Evolutionary conservation across 768 basidiomycete species (phyloP).

Genomic region (Amanita subjunquillea): DNA sequence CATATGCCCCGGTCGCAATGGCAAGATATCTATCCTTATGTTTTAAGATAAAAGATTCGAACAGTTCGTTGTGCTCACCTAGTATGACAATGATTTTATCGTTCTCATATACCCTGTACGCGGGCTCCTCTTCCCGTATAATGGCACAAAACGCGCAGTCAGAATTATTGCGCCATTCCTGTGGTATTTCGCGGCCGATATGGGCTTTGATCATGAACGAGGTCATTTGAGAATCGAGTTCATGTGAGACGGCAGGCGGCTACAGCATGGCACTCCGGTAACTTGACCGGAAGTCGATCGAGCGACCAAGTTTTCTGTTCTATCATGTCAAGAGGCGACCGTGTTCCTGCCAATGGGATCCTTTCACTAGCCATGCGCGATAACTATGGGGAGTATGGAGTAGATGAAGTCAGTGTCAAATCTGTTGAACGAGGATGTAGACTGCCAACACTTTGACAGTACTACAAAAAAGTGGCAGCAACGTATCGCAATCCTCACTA

Average conservation of each 20-base stretch:
- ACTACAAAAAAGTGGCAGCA: constrained; percentile 53
- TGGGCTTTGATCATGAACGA: constrained; percentile 66
- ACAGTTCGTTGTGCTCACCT: constrained; percentile 23
- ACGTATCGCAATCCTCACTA: constrained; percentile 70
- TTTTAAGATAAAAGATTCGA: background rate
- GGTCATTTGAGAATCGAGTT: constrained; percentile 49
- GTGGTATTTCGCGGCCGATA: constrained; percentile 30
- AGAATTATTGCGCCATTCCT: constrained; percentile 38
- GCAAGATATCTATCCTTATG: constrained; percentile 47
- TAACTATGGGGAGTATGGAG: constrained; percentile 35
- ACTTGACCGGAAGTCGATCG: background rate
- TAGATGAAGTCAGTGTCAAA: constrained; percentile 37
- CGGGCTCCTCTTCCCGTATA: constrained; percentile 34
- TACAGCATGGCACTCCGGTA: constrained; percentile 16
- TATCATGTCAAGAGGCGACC: constrained; percentile 24
- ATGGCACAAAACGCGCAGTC: constrained; percentile 62
- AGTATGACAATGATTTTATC: constrained; percentile 57
- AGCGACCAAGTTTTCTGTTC: no score
- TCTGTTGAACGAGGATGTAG: background rate
- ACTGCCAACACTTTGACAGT: constrained; percentile 23
- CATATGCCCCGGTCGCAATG: constrained; percentile 55
- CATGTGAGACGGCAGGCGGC: constrained; percentile 9
- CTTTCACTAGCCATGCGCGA: constrained; percentile 27
- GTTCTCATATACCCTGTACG: constrained; percentile 47
- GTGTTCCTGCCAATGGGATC: constrained; percentile 20